Evolutionary conservation across 2,329 filamentous ascomycete genomes (phyloP).

Genomic region (Salinomyces thailandicus): DNA sequence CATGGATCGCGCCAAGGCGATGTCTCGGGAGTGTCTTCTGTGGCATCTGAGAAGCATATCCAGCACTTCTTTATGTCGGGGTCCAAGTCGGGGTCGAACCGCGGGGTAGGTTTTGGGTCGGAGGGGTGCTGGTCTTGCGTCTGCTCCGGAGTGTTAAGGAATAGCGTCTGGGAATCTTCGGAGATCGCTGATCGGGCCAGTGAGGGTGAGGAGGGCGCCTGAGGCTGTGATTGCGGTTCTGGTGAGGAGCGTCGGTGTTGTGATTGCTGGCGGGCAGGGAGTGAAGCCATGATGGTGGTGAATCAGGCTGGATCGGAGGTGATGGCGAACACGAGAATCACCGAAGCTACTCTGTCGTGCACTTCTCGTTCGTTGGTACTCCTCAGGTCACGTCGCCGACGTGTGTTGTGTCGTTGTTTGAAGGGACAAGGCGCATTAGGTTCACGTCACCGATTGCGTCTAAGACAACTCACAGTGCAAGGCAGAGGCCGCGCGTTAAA

Average conservation of each 20-base stretch:
- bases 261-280: slow-evolving; percentile 26
- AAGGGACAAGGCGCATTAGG: too few species aligned
- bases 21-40: slow-evolving; percentile 50
- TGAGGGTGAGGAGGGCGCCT: slow-evolving; percentile 11
- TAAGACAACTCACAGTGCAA: too few species aligned
- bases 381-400: too few species aligned
- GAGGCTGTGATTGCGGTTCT: slow-evolving; percentile 9
- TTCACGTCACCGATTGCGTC: too few species aligned
- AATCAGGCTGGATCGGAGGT: slow-evolving; percentile 1
- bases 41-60: slow-evolving; percentile 59
- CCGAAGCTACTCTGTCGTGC: too few species aligned
- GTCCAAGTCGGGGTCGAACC: slow-evolving; percentile 21
- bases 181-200: slow-evolving; percentile 30
- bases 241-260: slow-evolving; percentile 14
- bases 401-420: too few species aligned
- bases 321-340: background rate
- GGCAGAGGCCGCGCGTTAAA: too few species aligned
- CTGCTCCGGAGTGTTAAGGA: slow-evolving; percentile 28
- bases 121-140: slow-evolving; percentile 3
- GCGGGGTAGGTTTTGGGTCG: slow-evolving; percentile 3
- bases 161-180: slow-evolving; percentile 37
- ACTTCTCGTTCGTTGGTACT: too few species aligned
- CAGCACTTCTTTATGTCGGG: slow-evolving; percentile 47
- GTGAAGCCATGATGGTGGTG: slow-evolving; percentile 30
- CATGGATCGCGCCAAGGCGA: slow-evolving; percentile 78